These are phyloP conservation scores for Pseudogymnoascus sp. DNA, from an alignment of 2,329 filamentous ascomycete species.

Conservation along the genomic window DNA sequence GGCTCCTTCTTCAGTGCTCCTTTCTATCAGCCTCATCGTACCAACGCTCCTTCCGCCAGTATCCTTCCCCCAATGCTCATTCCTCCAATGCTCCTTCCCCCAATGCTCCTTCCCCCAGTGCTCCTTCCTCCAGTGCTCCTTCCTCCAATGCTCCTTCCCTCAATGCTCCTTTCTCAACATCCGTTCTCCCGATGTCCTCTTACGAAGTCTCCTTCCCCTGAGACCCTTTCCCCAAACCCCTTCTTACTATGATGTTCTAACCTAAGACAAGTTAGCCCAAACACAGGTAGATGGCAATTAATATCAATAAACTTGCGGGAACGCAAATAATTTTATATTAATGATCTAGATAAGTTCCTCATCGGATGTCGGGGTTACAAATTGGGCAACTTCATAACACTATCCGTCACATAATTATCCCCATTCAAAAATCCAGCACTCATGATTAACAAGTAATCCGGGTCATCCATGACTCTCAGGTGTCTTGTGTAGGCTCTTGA, in stretches of 20 bases:
- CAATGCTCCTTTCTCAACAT: background rate
- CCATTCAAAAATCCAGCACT: conserved; percentile 9
- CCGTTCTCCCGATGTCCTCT: background rate
- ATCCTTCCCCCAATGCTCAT: background rate
- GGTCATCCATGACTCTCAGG: conserved; percentile 10
- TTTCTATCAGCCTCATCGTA: too few species aligned
- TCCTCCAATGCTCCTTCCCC: background rate
- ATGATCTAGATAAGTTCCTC: background rate
- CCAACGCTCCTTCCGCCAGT: background rate
- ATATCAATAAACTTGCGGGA: background rate
- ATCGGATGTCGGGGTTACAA: background rate
- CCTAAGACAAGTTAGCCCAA: background rate
- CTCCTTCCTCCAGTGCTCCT: too few species aligned
- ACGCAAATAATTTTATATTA: background rate
- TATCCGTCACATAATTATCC: conserved; percentile 10
- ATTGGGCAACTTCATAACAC: conserved; percentile 11
- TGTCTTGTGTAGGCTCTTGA: conserved; percentile 11
- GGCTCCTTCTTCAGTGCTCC: too few species aligned
- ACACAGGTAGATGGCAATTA: too few species aligned
- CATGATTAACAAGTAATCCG: conserved; percentile 11
- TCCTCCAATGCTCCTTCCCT: background rate
- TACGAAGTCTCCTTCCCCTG: background rate
- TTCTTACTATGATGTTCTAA: background rate
- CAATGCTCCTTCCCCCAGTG: too few species aligned
- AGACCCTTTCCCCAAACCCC: background rate